Conservation (phyloP, 495 filamentous ascomycete species). For the Neurospora sp. region DNA sequence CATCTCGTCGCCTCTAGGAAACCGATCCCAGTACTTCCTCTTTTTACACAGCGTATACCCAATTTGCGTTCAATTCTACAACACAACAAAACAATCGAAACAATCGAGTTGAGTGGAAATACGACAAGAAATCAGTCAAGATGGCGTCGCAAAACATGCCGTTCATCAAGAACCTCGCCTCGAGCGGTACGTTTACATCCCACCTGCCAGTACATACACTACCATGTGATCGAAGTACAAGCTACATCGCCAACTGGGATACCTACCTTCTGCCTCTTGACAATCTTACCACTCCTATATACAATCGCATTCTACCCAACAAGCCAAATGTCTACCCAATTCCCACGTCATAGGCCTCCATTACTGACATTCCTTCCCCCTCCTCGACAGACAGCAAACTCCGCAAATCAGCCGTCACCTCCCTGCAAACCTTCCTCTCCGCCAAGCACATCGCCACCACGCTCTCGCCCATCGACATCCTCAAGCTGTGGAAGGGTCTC, state of each 20-base stretch:
- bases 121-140: constrained; percentile 4
- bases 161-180: constrained; percentile 42
- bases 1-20: background rate
- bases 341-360: no score
- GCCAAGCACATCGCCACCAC: constrained; percentile 37
- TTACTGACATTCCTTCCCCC: background rate
- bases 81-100: background rate
- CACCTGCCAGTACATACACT: background rate
- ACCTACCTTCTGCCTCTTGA: no score
- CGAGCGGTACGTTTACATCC: constrained; percentile 30
- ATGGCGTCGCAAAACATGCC: constrained; percentile 40
- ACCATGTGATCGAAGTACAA: no score
- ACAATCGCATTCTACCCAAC: no score
- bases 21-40: background rate
- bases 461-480: constrained; percentile 62
- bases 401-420: constrained; percentile 70
- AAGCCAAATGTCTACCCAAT: no score
- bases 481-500: constrained; percentile 94
- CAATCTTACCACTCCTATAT: no score
- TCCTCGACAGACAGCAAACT: constrained; percentile 56
- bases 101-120: background rate
- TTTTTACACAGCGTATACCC: background rate
- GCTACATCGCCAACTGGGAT: no score
- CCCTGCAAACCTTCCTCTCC: constrained; percentile 70
- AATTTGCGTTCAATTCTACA: background rate